Evolutionary conservation across 345 rosid species (phyloP).

Genomic region (Pistacia vera): DNA sequence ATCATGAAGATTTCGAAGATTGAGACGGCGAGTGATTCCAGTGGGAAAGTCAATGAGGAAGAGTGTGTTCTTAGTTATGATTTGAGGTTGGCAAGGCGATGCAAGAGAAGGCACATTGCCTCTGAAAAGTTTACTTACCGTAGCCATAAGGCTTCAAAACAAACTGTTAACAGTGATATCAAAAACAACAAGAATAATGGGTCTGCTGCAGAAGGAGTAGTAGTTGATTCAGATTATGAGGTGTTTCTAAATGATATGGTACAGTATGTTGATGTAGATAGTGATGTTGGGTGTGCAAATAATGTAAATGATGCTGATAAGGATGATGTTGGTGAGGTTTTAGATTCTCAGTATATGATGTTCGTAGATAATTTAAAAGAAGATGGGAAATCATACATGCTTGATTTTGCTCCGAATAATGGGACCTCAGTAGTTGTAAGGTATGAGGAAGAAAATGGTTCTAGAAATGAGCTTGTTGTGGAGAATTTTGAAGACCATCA

Average conservation of each 20-base stretch:
- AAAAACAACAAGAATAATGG: not conserved
- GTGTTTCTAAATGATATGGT: constrained; percentile 5
- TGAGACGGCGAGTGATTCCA: not conserved
- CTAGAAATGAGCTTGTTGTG: not conserved
- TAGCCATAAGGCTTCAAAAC: not conserved
- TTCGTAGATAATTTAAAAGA: constrained; percentile 39
- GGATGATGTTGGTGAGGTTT: constrained; percentile 2
- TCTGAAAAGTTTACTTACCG: not conserved
- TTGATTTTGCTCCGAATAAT: constrained; percentile 20
- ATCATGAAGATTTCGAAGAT: not conserved
- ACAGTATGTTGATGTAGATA: not conserved
- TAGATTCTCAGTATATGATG: constrained; percentile 38
- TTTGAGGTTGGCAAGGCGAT: constrained; percentile 34
- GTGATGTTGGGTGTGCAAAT: constrained; percentile 12
- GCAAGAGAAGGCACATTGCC: constrained; percentile 33
- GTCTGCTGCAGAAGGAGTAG: constrained; percentile 10
- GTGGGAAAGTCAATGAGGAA: not conserved
- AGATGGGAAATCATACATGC: constrained; percentile 33
- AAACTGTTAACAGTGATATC: not conserved
- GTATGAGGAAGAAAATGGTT: constrained; percentile 20
- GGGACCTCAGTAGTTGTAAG: constrained; percentile 22
- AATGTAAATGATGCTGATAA: constrained; percentile 2
- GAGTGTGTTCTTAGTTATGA: not conserved
- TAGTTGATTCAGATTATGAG: constrained; percentile 18
- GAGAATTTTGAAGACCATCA: not conserved